Evolutionary conservation across 2,329 filamentous ascomycete genomes (phyloP), one percentile per base, ranked within the genome.

Genomic region (Pseudocercospora fuligena): DNA sequence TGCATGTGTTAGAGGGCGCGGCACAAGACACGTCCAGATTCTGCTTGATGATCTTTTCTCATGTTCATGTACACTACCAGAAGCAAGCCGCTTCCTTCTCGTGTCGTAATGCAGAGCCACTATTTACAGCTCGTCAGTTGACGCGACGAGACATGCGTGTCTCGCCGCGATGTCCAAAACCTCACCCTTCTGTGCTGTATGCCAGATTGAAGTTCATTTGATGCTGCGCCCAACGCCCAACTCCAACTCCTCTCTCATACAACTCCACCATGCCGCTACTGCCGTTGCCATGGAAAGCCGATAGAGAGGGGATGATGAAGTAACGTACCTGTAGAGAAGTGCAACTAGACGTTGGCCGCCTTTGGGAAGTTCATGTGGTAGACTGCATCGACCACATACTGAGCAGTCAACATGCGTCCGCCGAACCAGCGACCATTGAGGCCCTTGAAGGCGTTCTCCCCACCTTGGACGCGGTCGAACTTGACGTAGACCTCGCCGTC

Each of bases 401-500:
- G 91, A 75, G 94, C 95, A 79, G 92, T 94, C 80, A 99, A 97
- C 85, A 92, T 93, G 77, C 90, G 89, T 76, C 92, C 92, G 78
- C 93, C 95, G 81, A 99, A 99, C 81, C 92, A 97, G 78, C 95
- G 90, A 77, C 95, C 95, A 81, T 99, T 98, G 70, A 99, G 88
- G 77, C 95, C 95, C 80, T 97, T 96, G 82, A 98, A 96, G 75
- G 95, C 95, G 79, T 97, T 98, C 82, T 97, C 93, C 78, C 94
- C 94, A 74, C 94, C 94, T 79, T 94, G 89, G 69, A 98, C 92
- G 77, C 93, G 91, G 82, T 97, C 93, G 83, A 99, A 99, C 81
- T 99, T 99, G 80, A 99, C 89, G 81, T 97, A 99, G 75, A 99
- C 94, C 79, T 99, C 95, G 81, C 95, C 95, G 57, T 93, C 95